Base-by-base conservation (phyloP, 1,139 yeast genomes). In the Yamadazyma membranifaciens region DNA sequence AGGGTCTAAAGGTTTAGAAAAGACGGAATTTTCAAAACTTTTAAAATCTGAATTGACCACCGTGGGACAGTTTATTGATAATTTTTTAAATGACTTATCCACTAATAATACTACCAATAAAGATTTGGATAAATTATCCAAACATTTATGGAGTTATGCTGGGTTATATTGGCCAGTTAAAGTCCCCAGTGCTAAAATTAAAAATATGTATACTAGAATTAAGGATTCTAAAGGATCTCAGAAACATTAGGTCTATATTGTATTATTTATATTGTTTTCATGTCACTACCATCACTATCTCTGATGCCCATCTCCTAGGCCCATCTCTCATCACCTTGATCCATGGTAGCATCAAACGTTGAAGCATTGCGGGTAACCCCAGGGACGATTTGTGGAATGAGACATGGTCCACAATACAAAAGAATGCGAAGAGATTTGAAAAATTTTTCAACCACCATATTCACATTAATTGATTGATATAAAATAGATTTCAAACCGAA, bases 81-180 rank as follows among this genome's bases (percentile, higher is more conserved):
- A 45, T 14, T 35, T 45, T 3, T 34, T 45, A 6, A 14, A 27
- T n/a, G 26, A 17, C 2, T 11, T 14, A 3, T 33, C 14, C 7
- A 30, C 25, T 2, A 6, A 13, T 3, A 26, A n/a, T 5, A 33
- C 20, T 14, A 11, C 44, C 2, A 30, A 31, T 16, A 31, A 37
- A 3, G 32, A 34, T 15, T 42, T 62, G 14, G 59, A 63, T 37
- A 67, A 70, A 51, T 50, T 71, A 37, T 68, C 73, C 47, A 82
- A 78, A 58, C 96, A 91, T 54, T 67, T 92, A 45, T 92, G 99
- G 98, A 78, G 87, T 17, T 87, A 85, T 62, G 95, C 97, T 7
- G 78, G 94, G 30, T 78, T 80, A 45, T 92, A 85, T 60, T 92
- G 98, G 98, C 98, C 98, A 1, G 87, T 83, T 2, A 80, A 81